Conservation (phyloP, 805 yeast species). For the Pichia exigua region DNA sequence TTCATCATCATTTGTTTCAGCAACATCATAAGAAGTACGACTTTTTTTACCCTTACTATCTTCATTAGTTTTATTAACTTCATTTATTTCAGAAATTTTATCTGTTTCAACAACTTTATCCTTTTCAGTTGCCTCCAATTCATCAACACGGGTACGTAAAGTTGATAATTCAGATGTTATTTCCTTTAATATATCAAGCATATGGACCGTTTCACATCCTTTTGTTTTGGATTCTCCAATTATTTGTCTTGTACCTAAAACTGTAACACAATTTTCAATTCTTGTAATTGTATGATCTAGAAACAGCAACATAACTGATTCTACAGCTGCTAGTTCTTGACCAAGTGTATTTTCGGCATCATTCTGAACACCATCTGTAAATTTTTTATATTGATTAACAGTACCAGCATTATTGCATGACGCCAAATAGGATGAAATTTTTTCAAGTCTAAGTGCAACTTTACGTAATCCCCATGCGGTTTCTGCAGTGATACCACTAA, state of each 20-base stretch:
- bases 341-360: conserved; percentile 14
- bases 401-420: conserved; percentile 29
- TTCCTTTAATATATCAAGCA: conserved; percentile 4
- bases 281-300: conserved; percentile 63
- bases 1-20: neutral
- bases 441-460: conserved; percentile 50
- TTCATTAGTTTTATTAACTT: no score
- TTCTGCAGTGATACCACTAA: conserved; percentile 26
- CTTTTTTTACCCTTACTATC: neutral
- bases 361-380: conserved; percentile 13
- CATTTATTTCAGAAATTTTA: neutral
- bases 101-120: neutral
- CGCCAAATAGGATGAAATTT: conserved; percentile 42
- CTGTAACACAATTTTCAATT: conserved; percentile 51
- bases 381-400: conserved; percentile 7
- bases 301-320: conserved; percentile 42
- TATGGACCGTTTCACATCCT: neutral
- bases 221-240: conserved; percentile 1
- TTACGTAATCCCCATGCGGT: conserved; percentile 37
- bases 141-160: neutral
- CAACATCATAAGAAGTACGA: neutral
- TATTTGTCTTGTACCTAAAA: conserved; percentile 32
- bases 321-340: conserved; percentile 14
- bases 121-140: neutral
- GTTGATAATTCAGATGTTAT: conserved; percentile 7